Evolutionary conservation across 129 eudicot genomes (phyloP), one percentile per base, ranked within the genome.

Genomic region (Mikania micrantha): DNA sequence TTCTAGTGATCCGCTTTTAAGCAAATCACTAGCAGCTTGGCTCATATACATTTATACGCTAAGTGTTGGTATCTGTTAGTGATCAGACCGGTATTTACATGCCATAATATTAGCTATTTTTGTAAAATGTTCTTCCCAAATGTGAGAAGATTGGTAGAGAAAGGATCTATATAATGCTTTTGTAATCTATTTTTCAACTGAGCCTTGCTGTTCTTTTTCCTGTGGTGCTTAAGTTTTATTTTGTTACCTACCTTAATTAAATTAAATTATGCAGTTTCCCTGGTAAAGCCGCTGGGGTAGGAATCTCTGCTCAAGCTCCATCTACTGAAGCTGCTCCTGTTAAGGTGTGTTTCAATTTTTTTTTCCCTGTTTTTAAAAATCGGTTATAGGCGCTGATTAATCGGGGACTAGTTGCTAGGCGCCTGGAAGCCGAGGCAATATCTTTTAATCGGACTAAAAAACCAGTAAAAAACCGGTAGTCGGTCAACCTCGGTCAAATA

Each of bases 251-350:
- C 41, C 8, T 42, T 57, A 10, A 17, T 24, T 12, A 27, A 29
- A n/a, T 50, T 25, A 47, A 53, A 53, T 39, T 53, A 34, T 78
- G 60, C 75, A 90, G 96, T 70, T 90, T 90, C 70, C 96, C 90
- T 12, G 96, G 96, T 25, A 84, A 77, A 75, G 90, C 90, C 63
- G 82, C 58, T 63, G 95, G 96, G 5, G 95, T 90, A 64, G 80
- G 83, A 27, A 27, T 90, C 12, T 80, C 70, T 27, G 73, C 77
- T 17, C 81, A 74, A 57, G 63, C 83, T 72, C 77, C 89, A 57
- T 63, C 92, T 1, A 77, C 81, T 0, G 87, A 71, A 74, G 80
- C 82, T 78, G 79, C 88, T 41, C 89, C 88, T 9, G 34, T 21
- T 31, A 79, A 81, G 86, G 87, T 82, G 16, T 31, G 56, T 79